Evolutionary conservation across 2,329 filamentous ascomycete species (phyloP), one percentile per base, ranked within the genome.

Genomic region (Monilinia fructicola): DNA sequence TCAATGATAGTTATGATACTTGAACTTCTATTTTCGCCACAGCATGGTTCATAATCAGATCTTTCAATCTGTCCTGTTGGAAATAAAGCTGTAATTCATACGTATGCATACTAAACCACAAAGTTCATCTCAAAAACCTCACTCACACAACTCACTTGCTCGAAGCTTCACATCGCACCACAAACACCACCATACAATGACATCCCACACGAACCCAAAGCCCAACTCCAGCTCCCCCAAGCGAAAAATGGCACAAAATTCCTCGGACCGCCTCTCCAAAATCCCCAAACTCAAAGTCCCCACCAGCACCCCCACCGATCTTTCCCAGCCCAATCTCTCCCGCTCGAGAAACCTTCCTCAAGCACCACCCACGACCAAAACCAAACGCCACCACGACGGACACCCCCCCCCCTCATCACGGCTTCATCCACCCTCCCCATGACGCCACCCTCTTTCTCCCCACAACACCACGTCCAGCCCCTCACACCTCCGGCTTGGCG

Each of bases 261-360:
- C 56, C 16, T 60, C 56, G 4, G 56, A 60, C 14, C 56, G 56
- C 3, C 56, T 48, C 42, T 48, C 26, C n/a, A 60, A 60, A 12
- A 60, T 48, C 28, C 56, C 56, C 1, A 60, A 60, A 26, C 56
- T 60, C 7, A 60, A 60, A 23, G 56, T 60, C 16, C 56, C 56
- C 12, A n/a, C 42, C 12, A 60, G 44, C 18, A 60, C 56, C 4
- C 56, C 56, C 3, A 60, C 56, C 28, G 56, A 60, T 14, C 56
- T 42, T 7, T 60, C 56, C 23, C 56, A 60, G 12, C 56, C 21
- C 16, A 46, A 35, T 7, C 42, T 48, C 48, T 60, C 42, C n/a
- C 56, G 56, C 21, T 60, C 56, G 21, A 60, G 56, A 48, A 60
- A 60, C 7, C 28, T 48, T 1, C 42, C 56, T 6, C 18, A 48